Percentiles rank a stretch among this genome's conserved stretches.
Conservation (phyloP, 345 rosid species). For the Noccaea caerulescens region DNA sequence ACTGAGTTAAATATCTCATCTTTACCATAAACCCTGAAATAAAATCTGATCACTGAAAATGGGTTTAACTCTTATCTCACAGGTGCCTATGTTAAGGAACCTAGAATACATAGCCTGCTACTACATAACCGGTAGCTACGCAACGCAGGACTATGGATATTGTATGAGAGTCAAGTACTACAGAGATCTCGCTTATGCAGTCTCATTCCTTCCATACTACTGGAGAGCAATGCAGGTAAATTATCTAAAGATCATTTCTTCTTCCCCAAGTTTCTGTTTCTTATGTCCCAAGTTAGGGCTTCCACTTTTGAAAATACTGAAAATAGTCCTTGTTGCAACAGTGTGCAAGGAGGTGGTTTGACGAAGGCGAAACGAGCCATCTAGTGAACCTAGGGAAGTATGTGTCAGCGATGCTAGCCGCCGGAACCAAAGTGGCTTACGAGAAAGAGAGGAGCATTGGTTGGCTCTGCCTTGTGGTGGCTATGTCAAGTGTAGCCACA, state of each 20-base stretch:
- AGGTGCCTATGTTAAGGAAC: slow-evolving; percentile 87
- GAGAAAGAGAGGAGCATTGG: slow-evolving; percentile 69
- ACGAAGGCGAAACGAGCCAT: slow-evolving; percentile 76
- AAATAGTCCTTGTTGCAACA: slow-evolving; percentile 29
- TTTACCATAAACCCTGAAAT: background rate
- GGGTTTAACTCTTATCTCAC: slow-evolving; percentile 6
- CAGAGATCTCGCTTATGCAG: slow-evolving; percentile 90
- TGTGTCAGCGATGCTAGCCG: slow-evolving; percentile 96
- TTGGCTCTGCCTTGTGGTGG: slow-evolving; percentile 73
- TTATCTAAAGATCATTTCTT: background rate
- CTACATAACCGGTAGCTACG: slow-evolving; percentile 90
- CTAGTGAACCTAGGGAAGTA: slow-evolving; percentile 89
- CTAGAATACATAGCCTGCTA: slow-evolving; percentile 90
- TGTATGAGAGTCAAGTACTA: slow-evolving; percentile 78
- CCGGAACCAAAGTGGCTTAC: slow-evolving; percentile 89
- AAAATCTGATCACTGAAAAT: slow-evolving; percentile 14
- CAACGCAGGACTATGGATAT: slow-evolving; percentile 82
- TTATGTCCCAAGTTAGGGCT: background rate
- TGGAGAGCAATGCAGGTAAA: slow-evolving; percentile 99
- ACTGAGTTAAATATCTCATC: background rate
- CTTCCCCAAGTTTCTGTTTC: slow-evolving; percentile 14
- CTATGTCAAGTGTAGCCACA: slow-evolving; percentile 84
- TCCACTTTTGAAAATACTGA: slow-evolving; percentile 9
- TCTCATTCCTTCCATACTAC: slow-evolving; percentile 95
- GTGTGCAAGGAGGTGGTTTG: slow-evolving; percentile 98